Conservation (phyloP, 257 asterid species). For the Solanum rostratum region DNA sequence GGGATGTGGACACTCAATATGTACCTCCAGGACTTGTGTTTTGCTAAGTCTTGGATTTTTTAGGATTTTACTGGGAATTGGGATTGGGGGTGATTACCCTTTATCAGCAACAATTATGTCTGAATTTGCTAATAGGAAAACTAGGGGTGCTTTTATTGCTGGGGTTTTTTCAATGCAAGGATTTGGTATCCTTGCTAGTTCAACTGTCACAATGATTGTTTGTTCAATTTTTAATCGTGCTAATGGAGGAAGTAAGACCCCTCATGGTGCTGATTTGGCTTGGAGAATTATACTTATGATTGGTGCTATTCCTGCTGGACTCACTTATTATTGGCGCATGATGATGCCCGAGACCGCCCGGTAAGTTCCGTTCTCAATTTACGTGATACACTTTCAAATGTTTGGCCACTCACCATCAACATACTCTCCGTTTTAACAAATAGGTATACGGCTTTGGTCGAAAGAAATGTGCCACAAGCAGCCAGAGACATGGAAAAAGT, state of each 20-base stretch:
- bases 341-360: constrained; percentile 66
- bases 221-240: constrained; percentile 31
- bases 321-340: constrained; percentile 51
- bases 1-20: constrained; percentile 40
- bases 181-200: constrained; percentile 45
- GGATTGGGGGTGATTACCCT: constrained; percentile 59
- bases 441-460: constrained; percentile 51
- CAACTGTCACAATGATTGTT: constrained; percentile 38
- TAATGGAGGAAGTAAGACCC: background rate
- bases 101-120: constrained; percentile 62
- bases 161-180: constrained; percentile 69
- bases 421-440: background rate
- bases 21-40: constrained; percentile 35
- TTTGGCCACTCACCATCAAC: too few relatives aligned
- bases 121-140: constrained; percentile 40
- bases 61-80: constrained; percentile 38
- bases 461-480: constrained; percentile 33
- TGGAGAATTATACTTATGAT: constrained; percentile 50
- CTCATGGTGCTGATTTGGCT: constrained; percentile 40
- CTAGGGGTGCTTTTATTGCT: constrained; percentile 48
- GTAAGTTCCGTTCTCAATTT: background rate
- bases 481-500: constrained; percentile 37
- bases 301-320: constrained; percentile 45
- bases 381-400: too few relatives aligned
- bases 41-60: constrained; percentile 31